Percentiles rank a stretch among this genome's conserved stretches.
Conservation (phyloP, 495 filamentous ascomycete genomes). For the Cercophora newfieldiana region DNA sequence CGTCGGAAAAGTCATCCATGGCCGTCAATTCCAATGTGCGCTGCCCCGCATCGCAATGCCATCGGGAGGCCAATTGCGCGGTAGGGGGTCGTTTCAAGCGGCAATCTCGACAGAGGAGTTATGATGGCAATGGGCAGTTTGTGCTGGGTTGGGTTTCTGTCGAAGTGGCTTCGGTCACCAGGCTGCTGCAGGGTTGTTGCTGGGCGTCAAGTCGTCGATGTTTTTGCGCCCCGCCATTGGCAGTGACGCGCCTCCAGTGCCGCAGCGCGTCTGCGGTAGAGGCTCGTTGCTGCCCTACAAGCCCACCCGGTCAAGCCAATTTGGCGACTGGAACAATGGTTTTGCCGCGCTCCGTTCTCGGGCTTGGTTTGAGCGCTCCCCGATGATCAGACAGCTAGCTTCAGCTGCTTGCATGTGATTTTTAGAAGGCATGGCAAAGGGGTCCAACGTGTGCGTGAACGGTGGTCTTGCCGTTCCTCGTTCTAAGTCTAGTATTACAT, state of each 20-base stretch:
- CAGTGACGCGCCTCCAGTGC: not conserved
- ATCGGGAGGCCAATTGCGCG: conserved; percentile 8
- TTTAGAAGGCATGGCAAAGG: not conserved
- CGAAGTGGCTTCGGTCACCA: not conserved
- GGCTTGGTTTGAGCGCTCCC: not conserved
- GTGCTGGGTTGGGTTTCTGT: not conserved
- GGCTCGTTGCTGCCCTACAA: not conserved
- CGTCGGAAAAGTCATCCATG: conserved; percentile 53
- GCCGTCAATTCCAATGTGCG: conserved; percentile 16
- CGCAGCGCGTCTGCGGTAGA: not conserved
- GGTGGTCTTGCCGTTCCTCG: no score
- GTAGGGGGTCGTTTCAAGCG: not conserved
- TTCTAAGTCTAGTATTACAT: no score
- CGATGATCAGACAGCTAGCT: not conserved
- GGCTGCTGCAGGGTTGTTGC: not conserved
- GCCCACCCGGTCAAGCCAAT: no score
- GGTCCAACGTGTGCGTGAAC: not conserved
- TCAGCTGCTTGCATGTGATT: not conserved
- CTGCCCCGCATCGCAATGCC: conserved; percentile 17
- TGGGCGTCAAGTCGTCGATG: not conserved
- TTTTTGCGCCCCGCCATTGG: conserved; percentile 5
- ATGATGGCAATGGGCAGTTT: no score
- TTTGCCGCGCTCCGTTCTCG: not conserved
- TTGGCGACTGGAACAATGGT: not conserved
- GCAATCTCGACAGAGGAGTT: no score